phyloP scores from a whole-genome alignment of 192 early-diverging fungal genomes.

The Coemansia nantahalensis region DNA sequence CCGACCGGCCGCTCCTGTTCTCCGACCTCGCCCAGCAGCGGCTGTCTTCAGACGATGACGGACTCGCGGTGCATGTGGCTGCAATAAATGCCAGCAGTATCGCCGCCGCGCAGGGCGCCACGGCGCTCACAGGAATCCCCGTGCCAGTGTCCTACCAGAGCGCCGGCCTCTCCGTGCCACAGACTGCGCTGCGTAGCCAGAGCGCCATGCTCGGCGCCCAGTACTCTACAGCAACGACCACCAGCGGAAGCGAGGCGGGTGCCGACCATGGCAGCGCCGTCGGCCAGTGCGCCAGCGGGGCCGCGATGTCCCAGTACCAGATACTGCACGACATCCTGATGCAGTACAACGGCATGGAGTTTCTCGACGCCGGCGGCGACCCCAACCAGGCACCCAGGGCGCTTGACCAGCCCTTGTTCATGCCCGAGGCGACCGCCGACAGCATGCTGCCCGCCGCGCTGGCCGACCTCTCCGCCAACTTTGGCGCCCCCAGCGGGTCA shows the following conservation, averaged over 20 bases:
- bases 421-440: background rate
- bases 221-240: too few species aligned
- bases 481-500: background rate
- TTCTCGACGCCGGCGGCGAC: conserved; percentile 2
- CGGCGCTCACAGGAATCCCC: background rate
- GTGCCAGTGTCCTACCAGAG: background rate
- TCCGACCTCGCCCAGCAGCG: conserved; percentile 19
- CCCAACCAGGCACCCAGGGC: background rate
- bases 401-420: conserved; percentile 2
- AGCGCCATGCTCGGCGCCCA: too few species aligned
- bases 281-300: background rate
- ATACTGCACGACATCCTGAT: conserved; percentile 33
- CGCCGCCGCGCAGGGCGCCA: too few species aligned
- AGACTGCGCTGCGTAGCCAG: background rate
- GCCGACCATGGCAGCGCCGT: background rate
- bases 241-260: background rate
- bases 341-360: conserved; percentile 20
- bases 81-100: background rate
- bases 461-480: background rate
- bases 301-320: conserved; percentile 15
- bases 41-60: background rate
- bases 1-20: conserved; percentile 15
- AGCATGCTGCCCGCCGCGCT: background rate
- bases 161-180: background rate
- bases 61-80: background rate